Conservation (phyloP, 176 grass and related monocot species). For the Urochloa ruziziensis region DNA sequence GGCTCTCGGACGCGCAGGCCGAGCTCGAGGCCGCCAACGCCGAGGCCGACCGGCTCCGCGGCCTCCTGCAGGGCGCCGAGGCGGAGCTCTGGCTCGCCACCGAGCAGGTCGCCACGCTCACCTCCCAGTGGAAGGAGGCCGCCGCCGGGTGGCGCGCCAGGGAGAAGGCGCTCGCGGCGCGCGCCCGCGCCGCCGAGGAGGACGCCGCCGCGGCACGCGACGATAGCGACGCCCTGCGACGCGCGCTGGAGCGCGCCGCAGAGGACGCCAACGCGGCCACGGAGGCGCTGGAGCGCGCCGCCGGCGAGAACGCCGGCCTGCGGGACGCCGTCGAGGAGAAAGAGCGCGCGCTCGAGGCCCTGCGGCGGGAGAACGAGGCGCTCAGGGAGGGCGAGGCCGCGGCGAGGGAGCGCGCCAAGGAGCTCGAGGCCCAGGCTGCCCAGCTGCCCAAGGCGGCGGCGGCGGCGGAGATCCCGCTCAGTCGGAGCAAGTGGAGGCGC, state of each 20-base stretch:
- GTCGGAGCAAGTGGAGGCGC: constrained; percentile 15
- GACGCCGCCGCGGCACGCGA: constrained; percentile 27
- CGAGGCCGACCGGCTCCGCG: constrained; percentile 33
- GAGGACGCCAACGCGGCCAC: constrained; percentile 51
- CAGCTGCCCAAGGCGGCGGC: neutral
- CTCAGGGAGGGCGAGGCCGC: constrained; percentile 69
- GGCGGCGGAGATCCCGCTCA: neutral
- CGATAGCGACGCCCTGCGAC: constrained; percentile 60
- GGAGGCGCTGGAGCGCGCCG: constrained; percentile 50
- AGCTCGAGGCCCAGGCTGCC: constrained; percentile 52
- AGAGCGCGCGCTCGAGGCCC: constrained; percentile 31
- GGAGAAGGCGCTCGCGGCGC: constrained; percentile 68
- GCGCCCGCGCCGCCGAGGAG: constrained; percentile 63
- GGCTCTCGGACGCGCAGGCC: constrained; percentile 47
- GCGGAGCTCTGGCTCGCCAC: constrained; percentile 37
- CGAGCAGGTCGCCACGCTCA: constrained; percentile 43
- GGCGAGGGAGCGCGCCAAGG: constrained; percentile 53
- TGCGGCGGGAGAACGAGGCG: constrained; percentile 54
- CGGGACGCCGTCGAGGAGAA: constrained; percentile 48
- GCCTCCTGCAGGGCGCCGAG: constrained; percentile 30
- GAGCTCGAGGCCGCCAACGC: constrained; percentile 45
- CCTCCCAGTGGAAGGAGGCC: constrained; percentile 53
- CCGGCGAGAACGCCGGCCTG: constrained; percentile 46
- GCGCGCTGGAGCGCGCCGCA: constrained; percentile 57
- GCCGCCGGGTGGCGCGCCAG: constrained; percentile 52